These are phyloP conservation scores for Erythrobasidium yunnanense DNA, from an alignment of 768 basidiomycete genomes.

Conservation along the genomic window DNA sequence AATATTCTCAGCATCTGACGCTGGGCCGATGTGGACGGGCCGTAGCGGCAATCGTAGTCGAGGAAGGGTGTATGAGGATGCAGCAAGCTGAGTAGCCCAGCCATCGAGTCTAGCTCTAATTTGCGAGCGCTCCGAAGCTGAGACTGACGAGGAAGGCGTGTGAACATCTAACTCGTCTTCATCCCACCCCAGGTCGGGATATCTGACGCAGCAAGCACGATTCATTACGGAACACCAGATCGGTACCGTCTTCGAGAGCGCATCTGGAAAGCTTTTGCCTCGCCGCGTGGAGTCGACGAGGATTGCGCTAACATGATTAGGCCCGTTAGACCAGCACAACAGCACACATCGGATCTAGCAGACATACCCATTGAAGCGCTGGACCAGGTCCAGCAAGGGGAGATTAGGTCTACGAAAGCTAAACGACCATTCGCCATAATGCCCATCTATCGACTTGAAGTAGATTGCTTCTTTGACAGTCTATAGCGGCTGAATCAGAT, in stretches of 20 bases:
- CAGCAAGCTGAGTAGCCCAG: conserved; percentile 42
- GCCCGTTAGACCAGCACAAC: too few relatives aligned
- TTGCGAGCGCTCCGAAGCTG: conserved; percentile 59
- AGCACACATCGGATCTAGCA: background rate
- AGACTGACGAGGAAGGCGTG: conserved; percentile 25
- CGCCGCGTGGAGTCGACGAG: conserved; percentile 85
- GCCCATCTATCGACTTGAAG: conserved; percentile 36
- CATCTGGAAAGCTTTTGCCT: conserved; percentile 89
- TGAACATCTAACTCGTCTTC: conserved; percentile 21
- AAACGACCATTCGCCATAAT: conserved; percentile 35
- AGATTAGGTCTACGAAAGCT: conserved; percentile 84
- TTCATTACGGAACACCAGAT: conserved; percentile 91
- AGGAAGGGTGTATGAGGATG: conserved; percentile 45
- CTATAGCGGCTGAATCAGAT: conserved; percentile 6
- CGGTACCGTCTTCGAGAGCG: conserved; percentile 81
- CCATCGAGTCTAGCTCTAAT: conserved; percentile 48
- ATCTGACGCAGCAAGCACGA: conserved; percentile 43
- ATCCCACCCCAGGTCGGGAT: conserved; percentile 34
- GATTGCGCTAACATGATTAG: too few relatives aligned
- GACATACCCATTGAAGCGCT: background rate
- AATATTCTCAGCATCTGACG: conserved; percentile 48
- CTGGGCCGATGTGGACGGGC: conserved; percentile 78
- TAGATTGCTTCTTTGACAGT: conserved; percentile 28
- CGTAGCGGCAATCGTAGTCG: conserved; percentile 56
- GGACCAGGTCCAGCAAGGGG: conserved; percentile 57